A percentile compares a stretch with the other conserved stretches of the same genome.
phyloP scores from a whole-genome alignment of 345 rosid genomes.

The Melaleuca alternifolia region DNA sequence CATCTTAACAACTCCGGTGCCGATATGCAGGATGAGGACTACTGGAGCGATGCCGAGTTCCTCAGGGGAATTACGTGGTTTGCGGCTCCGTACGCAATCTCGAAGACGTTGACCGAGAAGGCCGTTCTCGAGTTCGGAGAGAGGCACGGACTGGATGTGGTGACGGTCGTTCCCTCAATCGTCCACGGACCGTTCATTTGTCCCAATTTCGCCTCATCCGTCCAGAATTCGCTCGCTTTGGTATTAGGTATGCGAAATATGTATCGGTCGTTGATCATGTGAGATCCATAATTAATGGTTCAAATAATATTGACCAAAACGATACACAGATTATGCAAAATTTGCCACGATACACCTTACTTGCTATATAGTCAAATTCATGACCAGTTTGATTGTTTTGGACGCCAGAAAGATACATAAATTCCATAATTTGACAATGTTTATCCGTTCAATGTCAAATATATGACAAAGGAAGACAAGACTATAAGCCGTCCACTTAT shows the following conservation, averaged over 20 bases:
- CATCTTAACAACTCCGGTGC: neutral
- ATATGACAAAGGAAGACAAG: neutral
- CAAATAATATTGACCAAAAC: too few relatives aligned
- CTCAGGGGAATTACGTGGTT: neutral
- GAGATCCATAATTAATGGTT: neutral
- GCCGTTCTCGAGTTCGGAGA: slow-evolving; percentile 18
- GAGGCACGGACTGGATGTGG: slow-evolving; percentile 21
- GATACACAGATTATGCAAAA: too few relatives aligned
- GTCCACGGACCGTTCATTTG: slow-evolving; percentile 30
- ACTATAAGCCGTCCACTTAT: neutral
- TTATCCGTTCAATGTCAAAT: neutral
- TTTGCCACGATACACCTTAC: neutral
- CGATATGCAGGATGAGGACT: slow-evolving; percentile 19
- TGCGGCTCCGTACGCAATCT: neutral
- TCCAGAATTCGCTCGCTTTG: slow-evolving; percentile 6
- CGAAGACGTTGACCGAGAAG: slow-evolving; percentile 22
- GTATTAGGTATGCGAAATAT: slow-evolving; percentile 7
- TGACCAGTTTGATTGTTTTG: neutral
- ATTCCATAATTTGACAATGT: neutral
- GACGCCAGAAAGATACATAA: neutral
- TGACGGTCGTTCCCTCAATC: slow-evolving; percentile 11
- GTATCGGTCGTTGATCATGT: neutral
- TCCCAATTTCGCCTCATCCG: slow-evolving; percentile 11
- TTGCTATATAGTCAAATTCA: neutral
- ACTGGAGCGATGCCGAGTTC: slow-evolving; percentile 18